Conservation (phyloP, 1,284 basidiomycete species). For the Mycosarcoma mackinlayi region DNA sequence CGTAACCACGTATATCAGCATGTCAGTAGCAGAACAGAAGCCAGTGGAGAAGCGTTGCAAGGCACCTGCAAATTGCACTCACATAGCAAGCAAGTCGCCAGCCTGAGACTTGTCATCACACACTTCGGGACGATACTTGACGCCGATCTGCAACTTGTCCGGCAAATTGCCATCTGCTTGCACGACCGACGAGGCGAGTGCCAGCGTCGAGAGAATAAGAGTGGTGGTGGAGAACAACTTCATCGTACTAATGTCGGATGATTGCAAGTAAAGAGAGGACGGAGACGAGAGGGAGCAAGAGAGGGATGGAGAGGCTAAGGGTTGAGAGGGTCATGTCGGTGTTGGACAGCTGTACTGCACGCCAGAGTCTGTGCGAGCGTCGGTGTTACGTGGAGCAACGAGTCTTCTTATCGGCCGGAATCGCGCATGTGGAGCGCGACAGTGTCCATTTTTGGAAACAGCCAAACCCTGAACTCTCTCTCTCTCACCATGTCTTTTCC, state of each 20-base stretch:
- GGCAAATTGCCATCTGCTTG: conserved; percentile 42
- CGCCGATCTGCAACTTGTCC: conserved; percentile 62
- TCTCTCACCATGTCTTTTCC: neutral
- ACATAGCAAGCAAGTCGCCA: conserved; percentile 77
- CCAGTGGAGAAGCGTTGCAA: neutral
- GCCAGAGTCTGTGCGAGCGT: conserved; percentile 9
- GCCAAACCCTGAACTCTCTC: too few relatives aligned
- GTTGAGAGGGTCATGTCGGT: too few relatives aligned
- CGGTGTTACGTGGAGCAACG: conserved; percentile 20
- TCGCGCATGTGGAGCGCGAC: conserved; percentile 36
- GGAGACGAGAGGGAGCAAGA: conserved; percentile 24
- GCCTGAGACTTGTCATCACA: conserved; percentile 75
- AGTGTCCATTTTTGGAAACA: conserved; percentile 1
- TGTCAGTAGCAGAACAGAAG: too few relatives aligned
- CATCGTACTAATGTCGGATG: conserved; percentile 13
- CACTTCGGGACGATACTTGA: conserved; percentile 71
- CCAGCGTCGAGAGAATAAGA: conserved; percentile 13
- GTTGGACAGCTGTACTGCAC: neutral
- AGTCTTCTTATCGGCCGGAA: conserved; percentile 40
- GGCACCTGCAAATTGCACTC: conserved; percentile 11
- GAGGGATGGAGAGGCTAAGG: neutral
- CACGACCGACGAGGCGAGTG: conserved; percentile 34
- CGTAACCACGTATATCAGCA: neutral
- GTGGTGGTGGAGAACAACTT: conserved; percentile 14
- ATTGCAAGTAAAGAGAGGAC: neutral